Evolutionary conservation across 148 eudicot genomes (phyloP).

Genomic region (Amaranthus hypochondriacus): DNA sequence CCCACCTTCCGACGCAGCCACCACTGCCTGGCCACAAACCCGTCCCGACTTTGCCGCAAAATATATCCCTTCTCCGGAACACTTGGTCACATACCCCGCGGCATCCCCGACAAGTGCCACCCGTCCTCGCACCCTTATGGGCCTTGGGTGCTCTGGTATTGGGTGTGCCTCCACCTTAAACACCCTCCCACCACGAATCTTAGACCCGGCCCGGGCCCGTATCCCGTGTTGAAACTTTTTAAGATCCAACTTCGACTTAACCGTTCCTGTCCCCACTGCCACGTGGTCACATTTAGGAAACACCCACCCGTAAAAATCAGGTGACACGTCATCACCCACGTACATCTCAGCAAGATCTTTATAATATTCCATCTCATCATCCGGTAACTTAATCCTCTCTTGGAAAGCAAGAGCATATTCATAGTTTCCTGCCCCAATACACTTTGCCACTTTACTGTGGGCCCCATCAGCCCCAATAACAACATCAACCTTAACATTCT

Average conservation of each 20-base stretch:
- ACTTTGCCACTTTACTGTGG: conserved; percentile 74
- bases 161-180: conserved; percentile 96
- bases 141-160: conserved; percentile 91
- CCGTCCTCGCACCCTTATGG: conserved; percentile 63
- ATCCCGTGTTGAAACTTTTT: conserved; percentile 57
- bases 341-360: conserved; percentile 87
- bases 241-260: conserved; percentile 51
- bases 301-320: conserved; percentile 93
- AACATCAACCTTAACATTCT: conserved; percentile 58
- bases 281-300: conserved; percentile 94
- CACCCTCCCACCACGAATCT: conserved; percentile 57
- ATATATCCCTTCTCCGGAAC: conserved; percentile 91
- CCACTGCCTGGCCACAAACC: conserved; percentile 72
- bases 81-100: conserved; percentile 88
- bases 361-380: conserved; percentile 76
- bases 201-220: conserved; percentile 42
- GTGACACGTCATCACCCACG: conserved; percentile 85
- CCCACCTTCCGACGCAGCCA: conserved; percentile 76
- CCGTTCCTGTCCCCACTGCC: conserved; percentile 88
- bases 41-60: conserved; percentile 88
- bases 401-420: conserved; percentile 82
- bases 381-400: conserved; percentile 70
- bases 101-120: conserved; percentile 90
- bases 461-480: conserved; percentile 88
- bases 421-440: conserved; percentile 71